These are phyloP conservation scores for Fusarium redolens DNA, from an alignment of 2,329 filamentous ascomycete genomes.

Conservation along the genomic window DNA sequence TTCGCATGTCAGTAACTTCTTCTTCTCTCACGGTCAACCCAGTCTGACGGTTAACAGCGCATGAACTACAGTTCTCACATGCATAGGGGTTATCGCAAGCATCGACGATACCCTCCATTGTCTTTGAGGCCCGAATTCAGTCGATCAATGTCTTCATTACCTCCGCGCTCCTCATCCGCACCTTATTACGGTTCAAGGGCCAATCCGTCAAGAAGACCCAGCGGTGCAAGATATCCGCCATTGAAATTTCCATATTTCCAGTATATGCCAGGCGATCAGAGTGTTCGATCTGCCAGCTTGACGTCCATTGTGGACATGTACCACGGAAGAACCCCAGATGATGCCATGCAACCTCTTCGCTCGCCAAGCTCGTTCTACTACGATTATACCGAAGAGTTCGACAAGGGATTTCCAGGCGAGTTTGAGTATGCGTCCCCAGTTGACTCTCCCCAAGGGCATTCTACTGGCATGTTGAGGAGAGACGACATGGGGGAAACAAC, in stretches of 20 bases:
- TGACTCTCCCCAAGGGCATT: slow-evolving; percentile 48
- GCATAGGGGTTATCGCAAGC: slow-evolving; percentile 50
- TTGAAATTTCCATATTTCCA: slow-evolving; percentile 48
- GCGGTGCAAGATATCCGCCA: slow-evolving; percentile 46
- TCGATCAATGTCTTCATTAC: slow-evolving; percentile 55
- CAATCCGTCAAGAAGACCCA: slow-evolving; percentile 51
- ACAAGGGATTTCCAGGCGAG: slow-evolving; percentile 45
- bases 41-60: slow-evolving; percentile 50
- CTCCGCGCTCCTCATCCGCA: slow-evolving; percentile 45
- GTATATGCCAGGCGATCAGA: slow-evolving; percentile 51
- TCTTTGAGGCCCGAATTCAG: slow-evolving; percentile 55
- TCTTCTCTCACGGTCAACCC: neutral
- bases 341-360: slow-evolving; percentile 44
- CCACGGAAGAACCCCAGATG: slow-evolving; percentile 44
- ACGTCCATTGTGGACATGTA: slow-evolving; percentile 65
- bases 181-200: slow-evolving; percentile 37
- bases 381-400: slow-evolving; percentile 65
- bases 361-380: slow-evolving; percentile 58
- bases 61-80: slow-evolving; percentile 58
- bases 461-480: slow-evolving; percentile 42
- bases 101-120: slow-evolving; percentile 53
- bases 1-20: slow-evolving; percentile 55
- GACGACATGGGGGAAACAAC: slow-evolving; percentile 27
- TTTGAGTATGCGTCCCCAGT: slow-evolving; percentile 39
- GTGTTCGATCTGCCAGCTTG: slow-evolving; percentile 59